These are phyloP conservation scores for Arabidopsis suecica DNA, from an alignment of 345 rosid genomes.

Conservation along the genomic window DNA sequence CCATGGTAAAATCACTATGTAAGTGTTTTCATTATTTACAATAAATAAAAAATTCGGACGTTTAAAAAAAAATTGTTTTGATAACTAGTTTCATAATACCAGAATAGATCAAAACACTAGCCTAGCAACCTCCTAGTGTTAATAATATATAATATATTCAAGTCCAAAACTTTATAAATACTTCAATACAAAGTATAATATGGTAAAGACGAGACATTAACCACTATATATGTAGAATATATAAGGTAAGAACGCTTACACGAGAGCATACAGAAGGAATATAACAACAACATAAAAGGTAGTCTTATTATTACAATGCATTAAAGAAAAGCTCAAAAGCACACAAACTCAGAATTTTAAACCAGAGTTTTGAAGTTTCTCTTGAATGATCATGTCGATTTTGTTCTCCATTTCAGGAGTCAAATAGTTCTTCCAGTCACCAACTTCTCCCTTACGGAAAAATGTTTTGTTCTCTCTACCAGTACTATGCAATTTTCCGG, in stretches of 20 bases:
- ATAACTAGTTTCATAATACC: neutral
- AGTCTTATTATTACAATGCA: neutral
- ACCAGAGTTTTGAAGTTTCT: neutral
- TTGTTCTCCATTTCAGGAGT: neutral
- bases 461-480: neutral
- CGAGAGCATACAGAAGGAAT: neutral
- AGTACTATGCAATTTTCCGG: neutral
- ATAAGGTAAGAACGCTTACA: too few relatives aligned
- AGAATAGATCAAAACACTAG: neutral
- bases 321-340: neutral
- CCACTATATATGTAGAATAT: too few relatives aligned
- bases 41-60: too few relatives aligned
- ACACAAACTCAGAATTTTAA: neutral
- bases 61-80: neutral
- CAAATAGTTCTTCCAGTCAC: neutral
- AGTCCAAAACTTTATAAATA: too few relatives aligned
- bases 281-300: neutral
- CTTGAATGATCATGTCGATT: constrained; percentile 1
- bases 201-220: too few relatives aligned
- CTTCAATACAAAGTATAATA: too few relatives aligned
- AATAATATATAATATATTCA: too few relatives aligned
- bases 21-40: too few relatives aligned
- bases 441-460: neutral
- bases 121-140: too few relatives aligned
- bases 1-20: too few relatives aligned